Evolutionary conservation across 345 rosid species (phyloP).

Genomic region (Litchi chinensis): DNA sequence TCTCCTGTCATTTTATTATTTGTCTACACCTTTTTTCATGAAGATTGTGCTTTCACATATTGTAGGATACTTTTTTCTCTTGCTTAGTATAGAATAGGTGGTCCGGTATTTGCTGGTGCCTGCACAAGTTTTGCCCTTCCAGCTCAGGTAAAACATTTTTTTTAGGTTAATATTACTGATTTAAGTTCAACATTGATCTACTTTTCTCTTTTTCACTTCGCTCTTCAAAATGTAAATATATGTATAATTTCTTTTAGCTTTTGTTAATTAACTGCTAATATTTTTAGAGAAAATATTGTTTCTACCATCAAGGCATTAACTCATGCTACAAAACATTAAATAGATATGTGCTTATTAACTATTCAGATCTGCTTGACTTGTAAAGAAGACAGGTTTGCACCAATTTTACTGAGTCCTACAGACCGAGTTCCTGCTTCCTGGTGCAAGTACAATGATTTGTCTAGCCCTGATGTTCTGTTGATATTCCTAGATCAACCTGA

Average conservation of each 20-base stretch:
- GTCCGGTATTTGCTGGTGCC: slow-evolving; percentile 91
- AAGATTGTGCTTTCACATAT: not conserved
- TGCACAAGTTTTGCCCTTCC: slow-evolving; percentile 67
- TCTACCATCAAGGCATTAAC: not conserved
- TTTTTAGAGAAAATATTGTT: not conserved
- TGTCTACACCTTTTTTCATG: not conserved
- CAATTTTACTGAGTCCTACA: not conserved
- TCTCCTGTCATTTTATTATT: not conserved
- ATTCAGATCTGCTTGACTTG: not conserved
- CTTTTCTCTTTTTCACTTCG: not conserved
- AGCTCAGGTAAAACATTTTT: slow-evolving; percentile 58
- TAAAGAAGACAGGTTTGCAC: not conserved
- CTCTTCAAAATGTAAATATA: not conserved
- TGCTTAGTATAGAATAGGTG: slow-evolving; percentile 66
- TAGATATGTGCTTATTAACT: not conserved
- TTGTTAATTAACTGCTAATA: not conserved
- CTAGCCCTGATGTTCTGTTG: not conserved
- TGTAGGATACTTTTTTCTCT: not conserved
- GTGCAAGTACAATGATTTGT: not conserved
- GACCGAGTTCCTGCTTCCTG: not conserved
- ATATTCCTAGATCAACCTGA: not conserved
- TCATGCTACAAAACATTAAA: not conserved
- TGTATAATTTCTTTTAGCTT: not conserved
- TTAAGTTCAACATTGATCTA: not conserved
- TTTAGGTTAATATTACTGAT: not conserved